Evolutionary conservation across 2,329 filamentous ascomycete genomes (phyloP).

Genomic region (Penicillium sp.): DNA sequence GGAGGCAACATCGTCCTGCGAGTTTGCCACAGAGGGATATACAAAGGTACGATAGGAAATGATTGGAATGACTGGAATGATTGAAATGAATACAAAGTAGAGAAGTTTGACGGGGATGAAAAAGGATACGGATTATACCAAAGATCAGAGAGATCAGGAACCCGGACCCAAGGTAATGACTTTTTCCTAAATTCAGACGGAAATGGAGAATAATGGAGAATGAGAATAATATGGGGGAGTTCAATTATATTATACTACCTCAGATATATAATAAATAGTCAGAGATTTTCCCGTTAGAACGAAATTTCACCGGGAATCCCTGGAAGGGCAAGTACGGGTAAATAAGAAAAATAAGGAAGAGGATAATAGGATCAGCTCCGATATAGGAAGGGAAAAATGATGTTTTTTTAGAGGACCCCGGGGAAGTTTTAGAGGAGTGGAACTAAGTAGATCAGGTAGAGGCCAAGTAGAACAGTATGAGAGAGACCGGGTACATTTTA

Average conservation of each 20-base stretch:
- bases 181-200: too few species aligned
- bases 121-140: neutral
- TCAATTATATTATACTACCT: too few species aligned
- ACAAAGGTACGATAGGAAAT: neutral
- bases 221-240: neutral
- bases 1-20: constrained; percentile 45
- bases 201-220: neutral
- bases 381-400: neutral
- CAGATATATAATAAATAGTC: too few species aligned
- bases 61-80: neutral
- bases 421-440: constrained; percentile 5
- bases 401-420: constrained; percentile 7
- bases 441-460: neutral
- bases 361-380: neutral
- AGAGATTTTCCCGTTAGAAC: neutral
- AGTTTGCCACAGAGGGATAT: neutral
- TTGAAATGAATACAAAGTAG: neutral
- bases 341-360: neutral
- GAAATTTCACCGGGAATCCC: constrained; percentile 7
- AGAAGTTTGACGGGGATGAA: neutral
- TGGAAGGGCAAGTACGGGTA: neutral
- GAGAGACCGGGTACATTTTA: constrained; percentile 13
- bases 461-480: too few species aligned
- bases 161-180: too few species aligned
- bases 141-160: neutral